Evolutionary conservation across 257 asterid genomes (phyloP).

Genomic region (Phtheirospermum japonicum): DNA sequence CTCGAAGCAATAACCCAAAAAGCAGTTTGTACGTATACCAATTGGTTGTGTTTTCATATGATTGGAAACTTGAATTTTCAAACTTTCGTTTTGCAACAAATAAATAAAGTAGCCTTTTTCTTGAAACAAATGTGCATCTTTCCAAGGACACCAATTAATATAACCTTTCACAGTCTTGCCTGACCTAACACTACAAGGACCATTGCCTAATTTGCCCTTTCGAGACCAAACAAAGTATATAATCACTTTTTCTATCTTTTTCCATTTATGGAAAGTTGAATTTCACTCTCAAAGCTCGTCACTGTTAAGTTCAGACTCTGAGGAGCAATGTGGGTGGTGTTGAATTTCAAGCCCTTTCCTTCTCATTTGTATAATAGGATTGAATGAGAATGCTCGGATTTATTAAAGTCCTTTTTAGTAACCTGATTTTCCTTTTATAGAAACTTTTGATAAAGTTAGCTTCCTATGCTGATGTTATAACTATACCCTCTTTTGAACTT

Average conservation of each 20-base stretch:
- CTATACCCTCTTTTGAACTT: slow-evolving; percentile 27
- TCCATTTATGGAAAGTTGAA: slow-evolving; percentile 47
- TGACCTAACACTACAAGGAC: slow-evolving; percentile 50
- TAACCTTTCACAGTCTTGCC: slow-evolving; percentile 33
- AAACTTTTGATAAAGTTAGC: slow-evolving; percentile 46
- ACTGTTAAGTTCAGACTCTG: slow-evolving; percentile 50
- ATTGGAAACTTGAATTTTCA: slow-evolving; percentile 36
- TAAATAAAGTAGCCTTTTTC: slow-evolving; percentile 12
- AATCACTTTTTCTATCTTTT: slow-evolving; percentile 43
- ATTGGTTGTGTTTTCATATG: too few relatives aligned
- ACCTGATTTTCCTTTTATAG: slow-evolving; percentile 37
- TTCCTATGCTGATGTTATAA: slow-evolving; percentile 37
- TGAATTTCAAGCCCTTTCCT: slow-evolving; percentile 43
- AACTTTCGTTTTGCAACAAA: neutral
- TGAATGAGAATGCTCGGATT: slow-evolving; percentile 34
- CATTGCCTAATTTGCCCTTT: slow-evolving; percentile 50
- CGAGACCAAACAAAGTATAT: slow-evolving; percentile 42
- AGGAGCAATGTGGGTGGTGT: slow-evolving; percentile 33
- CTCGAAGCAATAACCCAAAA: too few relatives aligned
- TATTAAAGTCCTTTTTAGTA: slow-evolving; percentile 36
- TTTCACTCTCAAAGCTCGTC: slow-evolving; percentile 44
- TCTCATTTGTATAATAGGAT: slow-evolving; percentile 49
- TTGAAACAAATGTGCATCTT: slow-evolving; percentile 23
- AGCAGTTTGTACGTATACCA: too few relatives aligned
- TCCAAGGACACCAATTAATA: slow-evolving; percentile 37